Evolutionary conservation across 305 asterid species (phyloP), one percentile per base, ranked within the genome.

Genomic region (Caryopteris hybrid): DNA sequence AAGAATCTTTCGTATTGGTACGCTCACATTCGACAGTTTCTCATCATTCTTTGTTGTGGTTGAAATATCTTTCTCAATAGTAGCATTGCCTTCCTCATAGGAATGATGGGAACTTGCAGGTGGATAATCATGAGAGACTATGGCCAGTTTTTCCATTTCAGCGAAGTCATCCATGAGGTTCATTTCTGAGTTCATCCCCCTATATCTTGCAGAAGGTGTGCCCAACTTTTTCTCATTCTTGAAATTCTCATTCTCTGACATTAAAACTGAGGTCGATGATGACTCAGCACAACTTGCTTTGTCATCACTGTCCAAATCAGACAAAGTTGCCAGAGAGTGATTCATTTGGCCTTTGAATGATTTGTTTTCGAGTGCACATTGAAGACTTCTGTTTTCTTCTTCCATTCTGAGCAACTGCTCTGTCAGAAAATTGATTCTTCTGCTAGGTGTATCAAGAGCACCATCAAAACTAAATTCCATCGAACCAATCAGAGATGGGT

Each of bases 91-190:
- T 34, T 72, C 78, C 53, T 75, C 85, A 9, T 80, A 72, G 41
- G 69, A 64, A 79, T 69, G 78, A 52, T 67, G 78, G 38, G 75
- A 46, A 57, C 75, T 76, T 79, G 66, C 80, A 45, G 68, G 63
- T 21, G 81, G 74, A 68, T 67, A 69, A 58, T n/a, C n/a, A n/a
- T n/a, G n/a, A n/a, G n/a, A n/a, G n/a, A 81, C 88, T 0, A 83
- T 63, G 1, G 94, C 95, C 71, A 88, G 60, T 76, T 85, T 92
- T 74, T 92, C 98, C 96, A 92, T 92, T 86, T 92, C 96, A 46
- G 81, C 88, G 66, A 92, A 92, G 79, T 92, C 98, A 75, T 86
- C 95, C 98, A 92, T 88, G 68, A 92, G 85, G 74, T 81, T 80
- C 81, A 85, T 85, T 64, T 90, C 97, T 27, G 87, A 76, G 73